Evolutionary conservation across 306 rosid genomes (phyloP), one percentile per base, ranked within the genome.

Genomic region (Calophaca sinica): DNA sequence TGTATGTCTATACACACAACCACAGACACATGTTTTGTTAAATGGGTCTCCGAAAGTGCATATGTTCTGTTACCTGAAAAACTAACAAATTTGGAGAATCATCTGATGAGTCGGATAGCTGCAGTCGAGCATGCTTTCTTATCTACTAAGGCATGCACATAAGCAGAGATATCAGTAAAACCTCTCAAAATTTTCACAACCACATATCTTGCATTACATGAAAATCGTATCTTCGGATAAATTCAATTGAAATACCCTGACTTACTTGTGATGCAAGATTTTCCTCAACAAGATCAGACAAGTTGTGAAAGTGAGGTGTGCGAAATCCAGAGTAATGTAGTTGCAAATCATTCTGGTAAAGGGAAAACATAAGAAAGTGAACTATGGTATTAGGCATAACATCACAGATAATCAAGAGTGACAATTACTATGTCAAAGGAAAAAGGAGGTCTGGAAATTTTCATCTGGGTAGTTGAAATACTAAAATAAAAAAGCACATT

Each of bases 321-420:
- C 68, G 84, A 81, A 92, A 94, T 72, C 99, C 99, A 74, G 96
- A 68, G 68, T 86, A 90, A 82, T 92, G 97, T 82, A 94, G 88
- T 63, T 87, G 82, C 86, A 89, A 72, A 77, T 87, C 79, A 72
- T 92, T 96, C 97, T 94, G 96, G 38, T 73, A 67, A 83, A 70
- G 15, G 53, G 26, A 68, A 76, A 82, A 68, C 75, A 78, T 14
- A 26, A 39, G 41, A 42, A 75, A 74, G 70, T 42, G 54, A 45
- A 65, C 48, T 33, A 70, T 33, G 7, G 73, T 20, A 63, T 20
- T 55, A 53, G 60, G 76, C 33, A 60, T 57, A 62, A 62, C 35
- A 74, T 48, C 46, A 53, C 63, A 39, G 28, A 53, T 9, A 14
- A 70, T 58, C 62, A 75, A 82, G 76, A 62, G 38, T 76, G 73